phyloP scores from a whole-genome alignment of 2,329 filamentous ascomycete genomes.

The Xylaria sp. region DNA sequence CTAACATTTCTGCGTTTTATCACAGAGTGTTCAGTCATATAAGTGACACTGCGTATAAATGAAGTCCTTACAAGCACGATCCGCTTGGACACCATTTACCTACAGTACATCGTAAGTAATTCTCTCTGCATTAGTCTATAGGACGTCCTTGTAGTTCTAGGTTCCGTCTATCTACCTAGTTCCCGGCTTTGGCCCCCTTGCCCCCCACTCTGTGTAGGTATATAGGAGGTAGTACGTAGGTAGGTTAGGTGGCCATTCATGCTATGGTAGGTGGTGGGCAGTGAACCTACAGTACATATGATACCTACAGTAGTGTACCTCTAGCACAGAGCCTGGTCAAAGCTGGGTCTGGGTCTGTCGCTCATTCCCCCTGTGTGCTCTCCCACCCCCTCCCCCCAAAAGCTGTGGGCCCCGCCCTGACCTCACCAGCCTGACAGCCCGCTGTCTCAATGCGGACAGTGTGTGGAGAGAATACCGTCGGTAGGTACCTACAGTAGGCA shows the following conservation, averaged over 20 bases:
- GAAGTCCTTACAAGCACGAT: no score
- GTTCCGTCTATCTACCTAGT: conserved; percentile 16
- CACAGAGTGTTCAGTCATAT: no score
- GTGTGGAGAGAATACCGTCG: conserved; percentile 23
- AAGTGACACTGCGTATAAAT: no score
- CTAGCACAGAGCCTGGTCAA: neutral
- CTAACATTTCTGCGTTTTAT: no score
- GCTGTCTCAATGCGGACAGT: conserved; percentile 31
- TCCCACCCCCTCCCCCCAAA: conserved; percentile 4
- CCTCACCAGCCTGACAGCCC: conserved; percentile 34
- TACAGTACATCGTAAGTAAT: no score
- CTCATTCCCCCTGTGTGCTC: conserved; percentile 4
- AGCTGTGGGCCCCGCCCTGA: conserved; percentile 35
- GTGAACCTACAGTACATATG: neutral
- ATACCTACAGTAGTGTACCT: neutral
- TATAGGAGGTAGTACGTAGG: neutral
- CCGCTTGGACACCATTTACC: no score
- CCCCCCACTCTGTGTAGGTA: neutral
- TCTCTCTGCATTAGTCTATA: neutral
- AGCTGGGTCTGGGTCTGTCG: conserved; percentile 5
- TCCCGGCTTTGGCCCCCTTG: conserved; percentile 13
- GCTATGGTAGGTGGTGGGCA: no score
- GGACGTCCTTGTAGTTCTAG: conserved; percentile 11
- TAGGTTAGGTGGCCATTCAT: neutral
- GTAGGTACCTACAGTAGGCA: neutral